Percentiles rank a stretch among this genome's conserved stretches.
Evolutionary conservation across 768 basidiomycete species (phyloP).

Genomic region (Boletellus ananas): DNA sequence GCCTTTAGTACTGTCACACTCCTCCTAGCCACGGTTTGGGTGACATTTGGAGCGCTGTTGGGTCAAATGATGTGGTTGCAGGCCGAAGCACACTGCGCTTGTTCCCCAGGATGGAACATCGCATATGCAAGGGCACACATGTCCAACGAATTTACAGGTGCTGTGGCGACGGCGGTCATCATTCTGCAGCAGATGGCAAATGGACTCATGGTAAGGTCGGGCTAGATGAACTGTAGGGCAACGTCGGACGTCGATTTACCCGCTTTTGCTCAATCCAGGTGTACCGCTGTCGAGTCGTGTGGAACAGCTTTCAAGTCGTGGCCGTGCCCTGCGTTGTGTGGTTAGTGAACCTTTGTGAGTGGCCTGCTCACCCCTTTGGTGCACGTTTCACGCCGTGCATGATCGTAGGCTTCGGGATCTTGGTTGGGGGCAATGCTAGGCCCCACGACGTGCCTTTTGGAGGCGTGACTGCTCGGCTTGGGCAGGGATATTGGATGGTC

Average conservation of each 20-base stretch:
- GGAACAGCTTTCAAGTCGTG: conserved; percentile 11
- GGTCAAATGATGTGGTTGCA: conserved; percentile 33
- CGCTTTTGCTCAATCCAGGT: conserved; percentile 29
- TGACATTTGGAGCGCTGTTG: conserved; percentile 13
- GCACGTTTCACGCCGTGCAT: not conserved
- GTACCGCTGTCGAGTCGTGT: conserved; percentile 35
- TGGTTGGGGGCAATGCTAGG: not conserved
- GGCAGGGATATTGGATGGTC: not conserved
- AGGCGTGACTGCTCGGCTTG: not conserved
- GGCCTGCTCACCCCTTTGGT: not conserved
- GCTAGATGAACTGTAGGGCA: conserved; percentile 21
- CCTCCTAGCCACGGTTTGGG: conserved; percentile 25
- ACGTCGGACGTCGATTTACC: not conserved
- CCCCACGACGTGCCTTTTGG: not conserved
- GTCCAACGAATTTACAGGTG: conserved; percentile 15
- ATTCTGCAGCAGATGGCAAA: conserved; percentile 31
- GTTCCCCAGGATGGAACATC: conserved; percentile 29
- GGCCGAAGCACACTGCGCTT: conserved; percentile 16
- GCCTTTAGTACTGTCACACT: conserved; percentile 17
- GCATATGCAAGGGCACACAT: conserved; percentile 25
- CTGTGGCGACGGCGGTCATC: conserved; percentile 23
- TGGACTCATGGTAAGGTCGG: conserved; percentile 19
- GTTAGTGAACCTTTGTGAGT: conserved; percentile 11
- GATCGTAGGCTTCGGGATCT: not conserved
- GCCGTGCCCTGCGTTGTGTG: conserved; percentile 12